phyloP scores from a whole-genome alignment of 1,284 basidiomycete genomes.

The Afroboletus lepidellus region DNA sequence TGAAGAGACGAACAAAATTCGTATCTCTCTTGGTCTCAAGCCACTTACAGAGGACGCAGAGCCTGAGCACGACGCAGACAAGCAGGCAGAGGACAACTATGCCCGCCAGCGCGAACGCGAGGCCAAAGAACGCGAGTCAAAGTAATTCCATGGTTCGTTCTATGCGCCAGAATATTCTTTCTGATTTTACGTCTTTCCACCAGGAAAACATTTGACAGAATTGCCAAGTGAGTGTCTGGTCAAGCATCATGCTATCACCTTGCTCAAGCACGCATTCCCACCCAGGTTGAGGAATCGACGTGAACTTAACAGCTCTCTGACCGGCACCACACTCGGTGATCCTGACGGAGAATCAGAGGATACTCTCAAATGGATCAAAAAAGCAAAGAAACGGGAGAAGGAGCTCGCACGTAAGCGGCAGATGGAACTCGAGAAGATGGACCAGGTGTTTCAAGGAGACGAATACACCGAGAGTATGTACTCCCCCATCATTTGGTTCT shows the following conservation, averaged over 20 bases:
- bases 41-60: conserved; percentile 80
- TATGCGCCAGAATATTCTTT: conserved; percentile 14
- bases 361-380: conserved; percentile 86
- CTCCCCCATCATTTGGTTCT: neutral
- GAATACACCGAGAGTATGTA: conserved; percentile 79
- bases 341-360: conserved; percentile 70
- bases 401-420: conserved; percentile 76
- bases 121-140: conserved; percentile 70
- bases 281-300: conserved; percentile 85
- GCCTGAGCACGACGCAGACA: conserved; percentile 68
- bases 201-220: conserved; percentile 75
- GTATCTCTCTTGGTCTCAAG: conserved; percentile 91
- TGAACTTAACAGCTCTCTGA: conserved; percentile 87
- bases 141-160: conserved; percentile 45
- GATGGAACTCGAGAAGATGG: conserved; percentile 78
- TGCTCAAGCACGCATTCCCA: conserved; percentile 49
- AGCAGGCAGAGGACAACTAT: conserved; percentile 85
- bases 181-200: conserved; percentile 30
- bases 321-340: conserved; percentile 88
- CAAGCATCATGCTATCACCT: conserved; percentile 27
- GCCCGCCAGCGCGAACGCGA: conserved; percentile 68
- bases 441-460: conserved; percentile 66
- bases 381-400: conserved; percentile 84
- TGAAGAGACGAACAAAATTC: conserved; percentile 98
- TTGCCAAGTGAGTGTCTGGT: conserved; percentile 79